These are phyloP conservation scores for Elongisporangium prolatum DNA, from an alignment of 352 stramenopile species.

Conservation along the genomic window DNA sequence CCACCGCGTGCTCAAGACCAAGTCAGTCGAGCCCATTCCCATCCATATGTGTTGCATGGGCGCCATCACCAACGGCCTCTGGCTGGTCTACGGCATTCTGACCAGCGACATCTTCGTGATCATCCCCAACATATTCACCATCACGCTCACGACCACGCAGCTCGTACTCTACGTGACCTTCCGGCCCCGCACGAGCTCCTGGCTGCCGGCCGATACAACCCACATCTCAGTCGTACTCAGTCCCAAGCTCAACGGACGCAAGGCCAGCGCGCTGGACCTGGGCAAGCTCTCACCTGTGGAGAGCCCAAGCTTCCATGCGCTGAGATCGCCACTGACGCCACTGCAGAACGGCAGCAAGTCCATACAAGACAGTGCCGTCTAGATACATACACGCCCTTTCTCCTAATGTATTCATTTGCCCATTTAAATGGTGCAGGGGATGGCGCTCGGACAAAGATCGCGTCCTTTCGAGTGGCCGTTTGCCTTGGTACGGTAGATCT, in stretches of 20 bases:
- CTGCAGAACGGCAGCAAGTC: not conserved
- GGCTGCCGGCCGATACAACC: not conserved
- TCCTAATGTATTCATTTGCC: not conserved
- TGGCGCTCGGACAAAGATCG: no score
- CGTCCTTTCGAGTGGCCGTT: no score
- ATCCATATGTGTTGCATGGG: conserved; percentile 45
- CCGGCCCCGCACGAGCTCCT: conserved; percentile 9
- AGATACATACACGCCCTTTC: not conserved
- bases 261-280: not conserved
- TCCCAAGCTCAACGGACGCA: not conserved
- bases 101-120: conserved; percentile 28
- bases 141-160: conserved; percentile 22
- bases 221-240: not conserved
- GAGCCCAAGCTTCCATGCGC: not conserved
- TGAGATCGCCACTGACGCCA: not conserved
- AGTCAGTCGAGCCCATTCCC: conserved; percentile 44
- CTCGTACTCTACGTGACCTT: conserved; percentile 24
- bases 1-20: conserved; percentile 30
- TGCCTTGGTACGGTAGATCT: no score
- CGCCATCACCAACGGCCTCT: conserved; percentile 39
- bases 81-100: conserved; percentile 10
- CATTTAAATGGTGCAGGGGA: no score
- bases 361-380: not conserved
- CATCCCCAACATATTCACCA: conserved; percentile 24
- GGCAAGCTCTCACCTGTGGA: not conserved